Percentiles rank a stretch among this genome's conserved stretches.
Evolutionary conservation across 805 yeast genomes (phyloP).

Genomic region (Candida methanosorbosa): DNA sequence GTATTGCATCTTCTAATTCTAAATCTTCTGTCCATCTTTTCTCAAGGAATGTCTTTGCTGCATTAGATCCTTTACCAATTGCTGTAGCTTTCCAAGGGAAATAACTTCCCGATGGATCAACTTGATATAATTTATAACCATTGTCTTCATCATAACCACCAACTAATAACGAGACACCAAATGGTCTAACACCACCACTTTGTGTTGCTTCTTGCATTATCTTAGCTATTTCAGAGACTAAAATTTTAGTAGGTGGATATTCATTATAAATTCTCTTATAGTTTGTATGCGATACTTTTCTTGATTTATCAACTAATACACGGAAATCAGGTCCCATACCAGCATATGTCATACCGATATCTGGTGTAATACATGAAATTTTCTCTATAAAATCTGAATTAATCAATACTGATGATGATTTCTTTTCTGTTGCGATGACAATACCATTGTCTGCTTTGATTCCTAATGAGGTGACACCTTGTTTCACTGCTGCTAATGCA

Average conservation of each 20-base stretch:
- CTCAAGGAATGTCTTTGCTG: constrained; percentile 96
- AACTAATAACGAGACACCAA: constrained; percentile 87
- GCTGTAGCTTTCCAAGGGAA: constrained; percentile 99
- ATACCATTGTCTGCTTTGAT: constrained; percentile 92
- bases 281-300: constrained; percentile 87
- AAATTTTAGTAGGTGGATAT: constrained; percentile 91
- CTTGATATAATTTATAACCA: constrained; percentile 82
- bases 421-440: constrained; percentile 94
- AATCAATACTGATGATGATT: constrained; percentile 69
- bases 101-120: constrained; percentile 95
- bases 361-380: constrained; percentile 81
- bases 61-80: constrained; percentile 89
- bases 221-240: constrained; percentile 91
- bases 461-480: constrained; percentile 95
- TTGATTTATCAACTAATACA: constrained; percentile 85
- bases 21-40: constrained; percentile 97
- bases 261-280: constrained; percentile 93
- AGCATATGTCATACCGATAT: constrained; percentile 91
- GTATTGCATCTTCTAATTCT: constrained; percentile 97
- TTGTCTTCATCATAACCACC: constrained; percentile 81
- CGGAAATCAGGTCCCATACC: constrained; percentile 99
- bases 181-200: constrained; percentile 98
- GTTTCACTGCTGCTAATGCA: constrained; percentile 94
- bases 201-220: constrained; percentile 99
- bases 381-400: constrained; percentile 70